Percentiles rank a stretch among this genome's conserved stretches.
Evolutionary conservation across 164 flowering plant genomes (phyloP).

Genomic region (Vitis cinerea): DNA sequence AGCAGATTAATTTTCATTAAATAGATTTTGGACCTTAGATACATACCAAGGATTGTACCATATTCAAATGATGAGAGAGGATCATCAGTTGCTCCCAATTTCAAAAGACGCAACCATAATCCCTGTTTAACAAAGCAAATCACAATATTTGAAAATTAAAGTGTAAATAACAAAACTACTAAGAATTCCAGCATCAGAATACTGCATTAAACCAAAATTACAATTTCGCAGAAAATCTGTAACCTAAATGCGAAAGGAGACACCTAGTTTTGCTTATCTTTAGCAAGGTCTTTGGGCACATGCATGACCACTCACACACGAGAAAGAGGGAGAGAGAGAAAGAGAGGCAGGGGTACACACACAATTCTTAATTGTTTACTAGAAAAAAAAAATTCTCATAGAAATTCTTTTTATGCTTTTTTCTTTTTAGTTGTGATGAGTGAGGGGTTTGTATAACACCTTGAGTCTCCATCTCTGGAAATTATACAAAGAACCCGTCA

Average conservation of each 20-base stretch:
- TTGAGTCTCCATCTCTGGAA: too few relatives aligned
- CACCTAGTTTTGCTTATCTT: too few relatives aligned
- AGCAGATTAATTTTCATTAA: constrained; percentile 11
- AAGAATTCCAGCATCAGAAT: constrained; percentile 2
- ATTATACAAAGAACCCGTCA: too few relatives aligned
- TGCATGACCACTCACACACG: too few relatives aligned
- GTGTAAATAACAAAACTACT: background rate
- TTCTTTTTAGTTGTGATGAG: too few relatives aligned
- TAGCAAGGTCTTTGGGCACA: too few relatives aligned
- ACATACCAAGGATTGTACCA: constrained; percentile 94
- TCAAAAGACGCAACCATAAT: constrained; percentile 91
- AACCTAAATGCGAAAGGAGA: background rate
- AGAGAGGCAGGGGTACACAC: too few relatives aligned
- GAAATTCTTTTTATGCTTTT: too few relatives aligned
- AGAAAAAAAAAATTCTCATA: too few relatives aligned
- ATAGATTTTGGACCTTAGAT: constrained; percentile 4
- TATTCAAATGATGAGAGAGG: constrained; percentile 98
- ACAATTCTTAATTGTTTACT: too few relatives aligned
- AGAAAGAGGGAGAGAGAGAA: too few relatives aligned
- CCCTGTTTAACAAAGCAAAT: constrained; percentile 48
- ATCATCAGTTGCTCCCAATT: constrained; percentile 94
- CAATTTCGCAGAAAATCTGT: background rate
- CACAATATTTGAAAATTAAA: background rate
- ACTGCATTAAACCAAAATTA: background rate
- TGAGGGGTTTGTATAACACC: too few relatives aligned